These are phyloP conservation scores for Leptographium wingfieldii DNA, from an alignment of 2,329 filamentous ascomycete species.

Conservation along the genomic window DNA sequence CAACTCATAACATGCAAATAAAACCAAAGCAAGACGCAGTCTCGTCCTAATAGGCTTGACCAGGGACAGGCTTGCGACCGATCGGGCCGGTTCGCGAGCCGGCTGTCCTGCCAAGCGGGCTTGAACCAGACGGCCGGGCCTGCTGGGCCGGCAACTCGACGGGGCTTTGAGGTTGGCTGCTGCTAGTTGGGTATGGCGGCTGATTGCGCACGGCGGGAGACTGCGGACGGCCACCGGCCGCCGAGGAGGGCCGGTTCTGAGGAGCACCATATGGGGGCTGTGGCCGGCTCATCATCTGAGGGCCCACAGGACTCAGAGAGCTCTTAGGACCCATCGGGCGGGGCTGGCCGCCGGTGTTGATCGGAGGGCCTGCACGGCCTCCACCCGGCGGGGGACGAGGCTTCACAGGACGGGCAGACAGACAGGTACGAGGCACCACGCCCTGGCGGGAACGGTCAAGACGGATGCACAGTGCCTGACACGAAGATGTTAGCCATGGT, in stretches of 20 bases:
- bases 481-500: neutral
- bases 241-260: neutral
- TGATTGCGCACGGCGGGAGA: conserved; percentile 12
- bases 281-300: conserved; percentile 22
- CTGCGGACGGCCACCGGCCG: conserved; percentile 18
- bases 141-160: conserved; percentile 16
- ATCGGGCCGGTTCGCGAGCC: conserved; percentile 26
- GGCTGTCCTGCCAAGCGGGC: conserved; percentile 28
- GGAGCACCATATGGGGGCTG: conserved; percentile 29
- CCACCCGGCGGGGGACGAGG: conserved; percentile 49
- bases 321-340: conserved; percentile 19
- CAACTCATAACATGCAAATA: neutral
- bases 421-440: conserved; percentile 84
- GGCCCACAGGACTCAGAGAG: neutral
- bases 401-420: conserved; percentile 86
- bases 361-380: conserved; percentile 34
- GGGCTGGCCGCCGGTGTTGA: conserved; percentile 26
- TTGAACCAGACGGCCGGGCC: conserved; percentile 30
- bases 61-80: conserved; percentile 43
- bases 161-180: conserved; percentile 26
- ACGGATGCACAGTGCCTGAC: conserved; percentile 73
- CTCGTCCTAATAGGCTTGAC: conserved; percentile 33
- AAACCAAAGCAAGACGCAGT: neutral
- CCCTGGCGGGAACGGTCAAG: conserved; percentile 87
- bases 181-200: conserved; percentile 5